Evolutionary conservation across 2,329 filamentous ascomycete species (phyloP).

Genomic region (Seiridium unicorne): DNA sequence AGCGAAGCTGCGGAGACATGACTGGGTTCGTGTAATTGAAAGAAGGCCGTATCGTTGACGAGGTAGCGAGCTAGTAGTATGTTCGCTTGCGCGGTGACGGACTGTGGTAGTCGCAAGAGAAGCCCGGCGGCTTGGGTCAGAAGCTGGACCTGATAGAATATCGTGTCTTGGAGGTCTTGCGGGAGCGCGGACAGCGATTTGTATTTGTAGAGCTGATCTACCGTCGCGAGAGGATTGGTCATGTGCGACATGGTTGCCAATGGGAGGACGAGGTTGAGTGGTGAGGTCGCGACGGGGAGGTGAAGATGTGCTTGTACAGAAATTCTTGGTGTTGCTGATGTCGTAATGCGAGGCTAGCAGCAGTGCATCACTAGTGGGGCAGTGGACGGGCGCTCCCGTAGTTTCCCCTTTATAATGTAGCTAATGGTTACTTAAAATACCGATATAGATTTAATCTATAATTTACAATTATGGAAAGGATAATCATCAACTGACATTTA

Average conservation of each 20-base stretch:
- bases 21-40: slow-evolving; percentile 56
- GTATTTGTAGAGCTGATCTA: slow-evolving; percentile 64
- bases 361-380: neutral
- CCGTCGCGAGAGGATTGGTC: slow-evolving; percentile 69
- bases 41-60: slow-evolving; percentile 57
- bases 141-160: slow-evolving; percentile 69
- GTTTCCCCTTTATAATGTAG: neutral
- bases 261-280: neutral
- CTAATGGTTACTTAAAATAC: no score
- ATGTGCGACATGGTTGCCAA: slow-evolving; percentile 56
- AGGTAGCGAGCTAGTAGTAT: slow-evolving; percentile 81
- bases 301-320: neutral
- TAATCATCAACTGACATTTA: no score
- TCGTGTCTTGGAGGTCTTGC: slow-evolving; percentile 65
- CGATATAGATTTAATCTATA: no score
- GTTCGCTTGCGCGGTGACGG: slow-evolving; percentile 81
- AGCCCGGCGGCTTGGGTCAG: slow-evolving; percentile 78
- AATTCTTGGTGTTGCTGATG: neutral
- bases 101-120: slow-evolving; percentile 80
- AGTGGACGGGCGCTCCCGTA: neutral
- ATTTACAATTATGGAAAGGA: no score
- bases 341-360: neutral
- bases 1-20: slow-evolving; percentile 79
- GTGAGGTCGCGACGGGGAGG: neutral
- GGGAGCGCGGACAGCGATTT: slow-evolving; percentile 59